A percentile compares a stretch with the other conserved stretches of the same genome.
phyloP scores from a whole-genome alignment of 75 land plant genomes.

The Selaginella tamariscina region DNA sequence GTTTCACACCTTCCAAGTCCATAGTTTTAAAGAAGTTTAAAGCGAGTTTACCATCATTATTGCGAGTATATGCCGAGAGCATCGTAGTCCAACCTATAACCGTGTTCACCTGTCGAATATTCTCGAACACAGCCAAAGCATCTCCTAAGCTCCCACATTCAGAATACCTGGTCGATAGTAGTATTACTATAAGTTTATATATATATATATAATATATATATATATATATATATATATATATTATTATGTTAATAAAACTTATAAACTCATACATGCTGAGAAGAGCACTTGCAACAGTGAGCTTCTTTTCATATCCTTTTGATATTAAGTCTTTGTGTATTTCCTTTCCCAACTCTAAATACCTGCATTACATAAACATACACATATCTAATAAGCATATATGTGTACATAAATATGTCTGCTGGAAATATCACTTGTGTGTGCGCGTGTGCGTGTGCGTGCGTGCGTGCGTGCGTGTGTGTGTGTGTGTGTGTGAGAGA shows the following conservation, averaged over 20 bases:
- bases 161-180: background rate
- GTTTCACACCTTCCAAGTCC: background rate
- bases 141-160: background rate
- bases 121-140: background rate
- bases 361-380: too few relatives aligned
- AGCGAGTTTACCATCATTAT: background rate
- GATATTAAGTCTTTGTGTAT: background rate
- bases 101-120: background rate
- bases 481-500: too few relatives aligned
- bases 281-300: background rate
- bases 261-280: too few relatives aligned
- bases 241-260: too few relatives aligned
- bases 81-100: background rate
- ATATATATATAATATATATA: too few relatives aligned
- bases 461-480: too few relatives aligned
- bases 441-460: too few relatives aligned
- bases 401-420: too few relatives aligned
- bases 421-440: too few relatives aligned
- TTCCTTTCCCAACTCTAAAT: background rate
- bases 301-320: background rate
- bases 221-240: too few relatives aligned
- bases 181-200: too few relatives aligned
- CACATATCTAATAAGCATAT: too few relatives aligned
- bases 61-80: background rate
- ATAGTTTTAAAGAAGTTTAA: background rate